Evolutionary conservation across 176 grass and related monocot species (phyloP).

Genomic region (Aechmea fasciata): DNA sequence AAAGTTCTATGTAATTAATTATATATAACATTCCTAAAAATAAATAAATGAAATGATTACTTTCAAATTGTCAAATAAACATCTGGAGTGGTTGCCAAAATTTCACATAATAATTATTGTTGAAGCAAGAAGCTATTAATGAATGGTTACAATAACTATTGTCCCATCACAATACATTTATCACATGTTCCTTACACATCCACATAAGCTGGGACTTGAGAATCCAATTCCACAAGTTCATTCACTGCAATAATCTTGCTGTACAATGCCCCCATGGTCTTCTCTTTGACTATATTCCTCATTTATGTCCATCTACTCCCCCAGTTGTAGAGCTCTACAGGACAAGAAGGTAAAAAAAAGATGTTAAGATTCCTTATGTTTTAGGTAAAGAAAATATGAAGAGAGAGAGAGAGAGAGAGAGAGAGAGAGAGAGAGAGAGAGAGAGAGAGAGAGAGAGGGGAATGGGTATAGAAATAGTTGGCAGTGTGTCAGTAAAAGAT

Average conservation of each 20-base stretch:
- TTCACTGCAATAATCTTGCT: constrained; percentile 15
- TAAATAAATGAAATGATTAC: too few relatives aligned
- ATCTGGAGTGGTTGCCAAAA: too few relatives aligned
- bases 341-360: constrained; percentile 82
- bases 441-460: too few relatives aligned
- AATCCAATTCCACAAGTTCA: constrained; percentile 20
- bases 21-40: too few relatives aligned
- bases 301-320: constrained; percentile 49
- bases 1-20: too few relatives aligned
- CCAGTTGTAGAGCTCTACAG: constrained; percentile 47
- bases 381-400: constrained; percentile 22
- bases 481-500: constrained; percentile 61
- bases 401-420: constrained; percentile 19
- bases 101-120: too few relatives aligned
- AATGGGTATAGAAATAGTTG: constrained; percentile 52
- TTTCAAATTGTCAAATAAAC: too few relatives aligned
- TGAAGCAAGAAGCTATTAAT: too few relatives aligned
- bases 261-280: constrained; percentile 9
- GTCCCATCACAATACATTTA: not conserved
- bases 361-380: constrained; percentile 80
- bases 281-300: constrained; percentile 63
- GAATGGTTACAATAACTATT: not conserved
- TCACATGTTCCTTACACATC: not conserved
- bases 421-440: not conserved
- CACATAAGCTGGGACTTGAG: not conserved